Base-by-base conservation (phyloP, 371 early-diverging fungal species). In the Cokeromyces recurvatus region DNA sequence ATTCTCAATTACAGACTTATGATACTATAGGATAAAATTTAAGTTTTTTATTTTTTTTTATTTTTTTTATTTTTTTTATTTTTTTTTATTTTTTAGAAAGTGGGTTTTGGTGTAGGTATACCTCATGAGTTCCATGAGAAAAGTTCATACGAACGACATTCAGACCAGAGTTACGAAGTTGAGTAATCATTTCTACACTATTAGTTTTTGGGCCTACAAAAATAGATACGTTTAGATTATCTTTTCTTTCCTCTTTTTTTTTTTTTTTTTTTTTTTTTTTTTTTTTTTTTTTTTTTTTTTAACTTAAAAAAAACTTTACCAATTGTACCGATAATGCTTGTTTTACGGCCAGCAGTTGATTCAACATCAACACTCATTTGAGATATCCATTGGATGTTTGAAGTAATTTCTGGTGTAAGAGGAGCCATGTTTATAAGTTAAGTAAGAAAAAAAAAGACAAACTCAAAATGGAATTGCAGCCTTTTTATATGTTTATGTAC, bases 91-190 rank as follows among this genome's bases (percentile, higher is more conserved):
- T n/a, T n/a, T n/a, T n/a, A 27, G 11, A 27, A 7, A 27, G 11
- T 27, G 29, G 29, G 11, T 27, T 7, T 27, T 27, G 5, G 29
- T 7, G 29, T 7, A 27, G 11, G 7, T 27, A 42, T 68, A 84
- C 85, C 66, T 94, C 95, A 68, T 97, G 86, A 46, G 87, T 79
- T 21, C 97, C 97, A 73, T 97, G 97, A 32, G 94, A 94, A 60
- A 97, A 95, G 81, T 76, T 71, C 90, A 91, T 87, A 53, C 99
- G 88, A 41, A 88, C 92, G 51, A 99, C 90, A 69, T 91, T 94
- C 84, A 99, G 89, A 43, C 99, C 99, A 12, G 92, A 89, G 54
- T 89, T 79, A 57, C 91, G 81, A 52, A 96, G 80, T 64, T 88
- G 79, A 32, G 80, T 82, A 38, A 96, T 74, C 80, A 81, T 84